phyloP scores from a whole-genome alignment of 345 rosid genomes.

The Camelina laxa region DNA sequence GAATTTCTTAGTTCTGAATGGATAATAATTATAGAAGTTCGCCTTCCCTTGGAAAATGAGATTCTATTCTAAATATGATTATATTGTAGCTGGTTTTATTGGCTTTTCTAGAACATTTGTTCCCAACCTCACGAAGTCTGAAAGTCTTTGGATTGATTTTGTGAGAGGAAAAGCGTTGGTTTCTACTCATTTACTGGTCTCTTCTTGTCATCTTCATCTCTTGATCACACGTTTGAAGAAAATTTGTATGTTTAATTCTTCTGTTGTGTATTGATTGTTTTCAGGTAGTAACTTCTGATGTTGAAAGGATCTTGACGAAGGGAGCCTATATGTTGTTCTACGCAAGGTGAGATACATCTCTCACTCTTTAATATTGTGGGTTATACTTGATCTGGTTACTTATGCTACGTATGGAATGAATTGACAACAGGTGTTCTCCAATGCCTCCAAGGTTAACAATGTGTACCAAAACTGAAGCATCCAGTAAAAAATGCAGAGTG shows the following conservation, averaged over 20 bases:
- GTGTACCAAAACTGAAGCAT: slow-evolving; percentile 39
- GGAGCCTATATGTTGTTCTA: slow-evolving; percentile 95
- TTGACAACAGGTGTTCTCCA: slow-evolving; percentile 67
- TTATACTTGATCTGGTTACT: slow-evolving; percentile 25
- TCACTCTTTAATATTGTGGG: not conserved
- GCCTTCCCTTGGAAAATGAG: not conserved
- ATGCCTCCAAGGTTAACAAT: slow-evolving; percentile 63
- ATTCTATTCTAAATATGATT: not conserved
- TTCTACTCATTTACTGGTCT: slow-evolving; percentile 15
- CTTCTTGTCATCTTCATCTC: slow-evolving; percentile 6
- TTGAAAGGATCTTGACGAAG: slow-evolving; percentile 65
- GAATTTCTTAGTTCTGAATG: not conserved
- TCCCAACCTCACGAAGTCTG: slow-evolving; percentile 12
- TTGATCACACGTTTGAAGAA: not conserved
- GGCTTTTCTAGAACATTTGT: not conserved
- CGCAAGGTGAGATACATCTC: slow-evolving; percentile 61
- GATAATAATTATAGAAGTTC: not conserved
- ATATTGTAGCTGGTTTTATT: not conserved
- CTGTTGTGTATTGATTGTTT: slow-evolving; percentile 29
- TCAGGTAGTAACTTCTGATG: slow-evolving; percentile 75
- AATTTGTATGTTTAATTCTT: slow-evolving; percentile 2
- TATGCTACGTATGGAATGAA: slow-evolving; percentile 11
- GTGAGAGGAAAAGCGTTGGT: slow-evolving; percentile 1
- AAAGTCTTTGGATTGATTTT: slow-evolving; percentile 18
- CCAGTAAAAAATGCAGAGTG: slow-evolving; percentile 46